Percentiles rank a stretch among this genome's conserved stretches.
phyloP scores from a whole-genome alignment of 225 moss, liverwort and hornwort genomes.

The Sphagnum contortum region DNA sequence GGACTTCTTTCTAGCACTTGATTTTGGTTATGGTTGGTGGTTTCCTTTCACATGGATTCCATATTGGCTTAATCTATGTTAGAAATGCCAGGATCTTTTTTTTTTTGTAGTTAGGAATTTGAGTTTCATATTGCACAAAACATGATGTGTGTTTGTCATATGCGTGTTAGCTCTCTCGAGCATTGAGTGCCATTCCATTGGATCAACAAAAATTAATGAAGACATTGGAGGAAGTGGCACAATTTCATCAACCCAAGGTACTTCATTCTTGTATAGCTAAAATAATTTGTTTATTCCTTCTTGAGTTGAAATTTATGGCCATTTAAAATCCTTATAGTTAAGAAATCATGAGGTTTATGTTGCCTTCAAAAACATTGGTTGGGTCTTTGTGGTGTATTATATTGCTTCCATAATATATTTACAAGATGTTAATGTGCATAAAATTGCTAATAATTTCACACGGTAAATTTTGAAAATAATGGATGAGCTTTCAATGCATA shows the following conservation, averaged over 20 bases:
- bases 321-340: no score
- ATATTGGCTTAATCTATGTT: neutral
- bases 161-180: constrained; percentile 44
- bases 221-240: constrained; percentile 74
- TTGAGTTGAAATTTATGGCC: neutral
- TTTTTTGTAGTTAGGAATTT: neutral
- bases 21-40: neutral
- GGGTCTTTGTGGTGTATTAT: no score
- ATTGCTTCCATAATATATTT: no score
- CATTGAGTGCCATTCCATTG: constrained; percentile 60
- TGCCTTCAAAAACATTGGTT: no score
- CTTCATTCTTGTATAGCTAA: neutral
- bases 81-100: neutral
- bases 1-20: neutral
- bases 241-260: constrained; percentile 84
- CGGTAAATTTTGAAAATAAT: no score
- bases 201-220: constrained; percentile 55
- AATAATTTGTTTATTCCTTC: neutral
- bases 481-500: no score
- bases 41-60: neutral
- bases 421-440: no score
- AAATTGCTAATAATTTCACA: no score
- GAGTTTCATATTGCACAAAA: neutral
- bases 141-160: neutral
- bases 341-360: no score